phyloP scores from a whole-genome alignment of 1,284 basidiomycete genomes.

The Microbotryum lychnidis-dioicae region DNA sequence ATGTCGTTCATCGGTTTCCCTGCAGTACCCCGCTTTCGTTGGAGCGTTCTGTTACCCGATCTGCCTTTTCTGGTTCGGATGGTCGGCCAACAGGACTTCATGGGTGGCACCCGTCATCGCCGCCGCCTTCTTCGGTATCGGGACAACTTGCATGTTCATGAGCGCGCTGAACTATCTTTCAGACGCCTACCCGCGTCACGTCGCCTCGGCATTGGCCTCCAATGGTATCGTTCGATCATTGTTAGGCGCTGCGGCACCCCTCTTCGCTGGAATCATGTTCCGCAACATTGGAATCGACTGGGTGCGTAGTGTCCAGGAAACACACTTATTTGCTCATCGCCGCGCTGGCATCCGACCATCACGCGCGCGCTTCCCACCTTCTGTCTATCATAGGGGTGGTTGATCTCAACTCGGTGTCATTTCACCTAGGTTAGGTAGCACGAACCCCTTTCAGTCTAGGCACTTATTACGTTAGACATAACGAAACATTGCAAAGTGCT shows the following conservation, averaged over 20 bases:
- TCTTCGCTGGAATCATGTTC: conserved; percentile 29
- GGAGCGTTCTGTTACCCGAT: conserved; percentile 35
- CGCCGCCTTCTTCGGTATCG: conserved; percentile 33
- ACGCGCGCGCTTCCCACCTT: too few relatives aligned
- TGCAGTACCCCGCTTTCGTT: conserved; percentile 26
- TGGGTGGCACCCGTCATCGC: conserved; percentile 37
- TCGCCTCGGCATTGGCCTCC: conserved; percentile 14
- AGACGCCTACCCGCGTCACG: conserved; percentile 20
- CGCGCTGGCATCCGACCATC: too few relatives aligned
- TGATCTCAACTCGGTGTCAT: too few relatives aligned
- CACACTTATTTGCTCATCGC: too few relatives aligned
- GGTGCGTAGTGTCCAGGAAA: neutral
- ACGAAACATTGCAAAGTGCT: too few relatives aligned
- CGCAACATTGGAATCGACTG: conserved; percentile 34
- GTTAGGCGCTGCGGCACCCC: conserved; percentile 13
- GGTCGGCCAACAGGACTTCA: conserved; percentile 34
- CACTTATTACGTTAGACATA: too few relatives aligned
- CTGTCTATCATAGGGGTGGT: conserved; percentile 1
- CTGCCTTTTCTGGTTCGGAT: conserved; percentile 38
- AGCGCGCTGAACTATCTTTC: conserved; percentile 21
- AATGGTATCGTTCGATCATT: conserved; percentile 18
- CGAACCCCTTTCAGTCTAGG: too few relatives aligned
- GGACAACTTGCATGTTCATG: conserved; percentile 32
- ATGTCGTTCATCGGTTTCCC: neutral
- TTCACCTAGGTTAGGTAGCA: too few relatives aligned